A percentile compares a stretch with the other conserved stretches of the same genome.
Evolutionary conservation across 352 stramenopile genomes (phyloP).

Genomic region (Globisporangium abappressorium): DNA sequence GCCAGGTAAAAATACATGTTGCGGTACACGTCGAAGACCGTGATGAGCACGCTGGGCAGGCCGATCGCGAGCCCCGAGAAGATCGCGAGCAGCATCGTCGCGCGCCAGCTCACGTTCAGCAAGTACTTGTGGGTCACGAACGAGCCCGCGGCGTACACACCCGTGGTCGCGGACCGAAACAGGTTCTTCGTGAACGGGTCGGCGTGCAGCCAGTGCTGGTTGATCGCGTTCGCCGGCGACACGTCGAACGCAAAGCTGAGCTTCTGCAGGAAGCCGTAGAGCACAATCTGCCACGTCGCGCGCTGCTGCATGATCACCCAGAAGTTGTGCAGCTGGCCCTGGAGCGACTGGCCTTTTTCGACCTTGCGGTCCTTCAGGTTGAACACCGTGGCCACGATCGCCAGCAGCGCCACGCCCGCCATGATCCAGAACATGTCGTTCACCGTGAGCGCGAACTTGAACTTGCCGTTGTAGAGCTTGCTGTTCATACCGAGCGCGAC

Average conservation of each 20-base stretch:
- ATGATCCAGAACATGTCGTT: slow-evolving; percentile 38
- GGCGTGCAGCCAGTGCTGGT: slow-evolving; percentile 56
- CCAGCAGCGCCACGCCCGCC: slow-evolving; percentile 25
- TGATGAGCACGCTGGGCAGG: slow-evolving; percentile 35
- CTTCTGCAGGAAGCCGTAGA: slow-evolving; percentile 71
- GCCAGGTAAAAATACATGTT: slow-evolving; percentile 66
- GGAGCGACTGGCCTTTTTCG: slow-evolving; percentile 18
- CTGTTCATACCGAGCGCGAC: slow-evolving; percentile 63
- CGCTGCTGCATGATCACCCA: slow-evolving; percentile 56
- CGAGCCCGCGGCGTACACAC: slow-evolving; percentile 51
- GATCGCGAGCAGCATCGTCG: slow-evolving; percentile 47
- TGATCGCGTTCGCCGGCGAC: slow-evolving; percentile 48
- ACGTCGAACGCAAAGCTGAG: slow-evolving; percentile 59
- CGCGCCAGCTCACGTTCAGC: slow-evolving; percentile 60
- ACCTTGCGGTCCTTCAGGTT: slow-evolving; percentile 38
- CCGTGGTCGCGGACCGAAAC: slow-evolving; percentile 50
- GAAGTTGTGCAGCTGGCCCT: slow-evolving; percentile 42
- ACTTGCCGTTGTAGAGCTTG: slow-evolving; percentile 45
- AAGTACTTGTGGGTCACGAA: slow-evolving; percentile 53
- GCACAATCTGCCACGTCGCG: slow-evolving; percentile 68
- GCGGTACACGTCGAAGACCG: slow-evolving; percentile 58
- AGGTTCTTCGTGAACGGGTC: slow-evolving; percentile 64
- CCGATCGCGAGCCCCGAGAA: slow-evolving; percentile 37
- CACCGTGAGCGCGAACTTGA: slow-evolving; percentile 44
- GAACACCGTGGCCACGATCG: slow-evolving; percentile 37